A percentile compares a stretch with the other conserved stretches of the same genome.
These are phyloP conservation scores for Myxozyma sirexii DNA, from an alignment of 805 yeast species.

Conservation along the genomic window DNA sequence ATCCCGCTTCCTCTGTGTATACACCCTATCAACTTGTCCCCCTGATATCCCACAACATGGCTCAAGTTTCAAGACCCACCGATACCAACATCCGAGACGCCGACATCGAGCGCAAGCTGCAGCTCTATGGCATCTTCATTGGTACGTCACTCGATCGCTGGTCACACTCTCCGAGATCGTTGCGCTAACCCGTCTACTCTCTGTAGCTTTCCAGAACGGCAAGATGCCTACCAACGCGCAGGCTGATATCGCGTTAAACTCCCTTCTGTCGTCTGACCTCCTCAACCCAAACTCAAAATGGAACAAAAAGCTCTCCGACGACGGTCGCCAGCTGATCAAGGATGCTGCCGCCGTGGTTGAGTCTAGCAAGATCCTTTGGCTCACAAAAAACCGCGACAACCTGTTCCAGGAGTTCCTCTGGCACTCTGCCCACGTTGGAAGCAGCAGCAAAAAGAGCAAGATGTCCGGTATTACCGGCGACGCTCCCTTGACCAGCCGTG, in stretches of 20 bases:
- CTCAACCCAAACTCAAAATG: constrained; percentile 11
- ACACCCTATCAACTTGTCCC: neutral
- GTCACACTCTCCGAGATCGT: neutral
- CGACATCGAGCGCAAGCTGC: constrained; percentile 28
- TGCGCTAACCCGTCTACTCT: neutral
- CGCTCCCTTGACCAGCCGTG: neutral
- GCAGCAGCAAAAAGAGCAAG: neutral
- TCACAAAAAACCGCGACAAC: constrained; percentile 28
- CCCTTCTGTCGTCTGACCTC: constrained; percentile 16
- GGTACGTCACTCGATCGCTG: constrained; percentile 1
- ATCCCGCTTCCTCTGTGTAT: neutral
- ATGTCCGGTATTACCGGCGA: neutral
- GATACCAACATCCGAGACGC: constrained; percentile 17
- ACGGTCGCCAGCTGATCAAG: constrained; percentile 17
- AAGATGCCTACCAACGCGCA: constrained; percentile 34
- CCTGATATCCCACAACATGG: neutral
- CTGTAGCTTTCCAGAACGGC: constrained; percentile 28
- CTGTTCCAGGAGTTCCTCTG: constrained; percentile 31
- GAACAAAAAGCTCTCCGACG: constrained; percentile 21
- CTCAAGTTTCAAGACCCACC: constrained; percentile 22
- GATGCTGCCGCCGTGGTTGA: constrained; percentile 19
- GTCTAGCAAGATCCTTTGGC: constrained; percentile 14
- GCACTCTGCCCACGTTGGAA: constrained; percentile 22
- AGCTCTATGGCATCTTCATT: constrained; percentile 23
- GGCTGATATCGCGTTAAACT: constrained; percentile 29